Percentiles rank a stretch among this genome's conserved stretches.
Conservation (phyloP, 1,284 basidiomycete species). For the Melampsora americana region DNA sequence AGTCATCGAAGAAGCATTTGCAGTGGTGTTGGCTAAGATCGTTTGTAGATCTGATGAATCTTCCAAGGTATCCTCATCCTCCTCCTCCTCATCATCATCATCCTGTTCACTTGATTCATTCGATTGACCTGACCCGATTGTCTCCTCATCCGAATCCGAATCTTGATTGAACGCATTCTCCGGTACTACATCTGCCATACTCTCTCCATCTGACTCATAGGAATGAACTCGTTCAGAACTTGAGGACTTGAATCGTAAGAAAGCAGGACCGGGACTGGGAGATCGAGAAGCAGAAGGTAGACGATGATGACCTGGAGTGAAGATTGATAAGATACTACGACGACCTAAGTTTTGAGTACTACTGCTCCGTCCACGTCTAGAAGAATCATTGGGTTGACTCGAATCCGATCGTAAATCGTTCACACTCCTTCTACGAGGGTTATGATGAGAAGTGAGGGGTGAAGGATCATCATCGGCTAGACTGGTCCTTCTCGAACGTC, state of each 20-base stretch:
- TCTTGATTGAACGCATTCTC: neutral
- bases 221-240: no score
- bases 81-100: no score
- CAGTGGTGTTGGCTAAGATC: neutral
- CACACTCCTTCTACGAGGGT: neutral
- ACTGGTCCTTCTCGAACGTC: neutral
- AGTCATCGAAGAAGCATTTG: neutral
- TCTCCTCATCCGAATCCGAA: constrained; percentile 13
- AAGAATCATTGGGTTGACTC: no score
- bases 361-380: neutral
- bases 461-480: neutral
- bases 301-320: neutral
- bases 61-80: no score
- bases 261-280: neutral
- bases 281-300: constrained; percentile 15
- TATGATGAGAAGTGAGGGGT: neutral
- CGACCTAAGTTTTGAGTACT: constrained; percentile 8
- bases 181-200: neutral
- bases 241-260: neutral
- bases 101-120: neutral
- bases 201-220: constrained; percentile 30
- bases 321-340: constrained; percentile 16
- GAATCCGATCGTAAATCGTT: neutral
- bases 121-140: constrained; percentile 12
- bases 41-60: no score